A percentile compares a stretch with the other conserved stretches of the same genome.
Conservation (phyloP, 352 stramenopile genomes). For the Phytophthora sp. region DNA sequence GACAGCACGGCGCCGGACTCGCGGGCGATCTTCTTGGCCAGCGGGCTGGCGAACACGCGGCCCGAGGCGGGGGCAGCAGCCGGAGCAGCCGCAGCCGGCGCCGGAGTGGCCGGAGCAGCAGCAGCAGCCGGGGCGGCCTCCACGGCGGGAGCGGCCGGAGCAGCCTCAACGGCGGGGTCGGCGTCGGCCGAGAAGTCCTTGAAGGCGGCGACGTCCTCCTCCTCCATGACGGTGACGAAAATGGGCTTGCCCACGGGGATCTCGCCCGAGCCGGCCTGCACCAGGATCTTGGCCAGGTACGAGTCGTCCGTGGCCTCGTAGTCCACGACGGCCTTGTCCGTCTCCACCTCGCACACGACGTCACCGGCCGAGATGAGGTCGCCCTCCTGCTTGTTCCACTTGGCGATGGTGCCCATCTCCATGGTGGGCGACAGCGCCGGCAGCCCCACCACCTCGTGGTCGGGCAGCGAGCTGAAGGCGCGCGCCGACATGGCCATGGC, state of each 20-base stretch:
- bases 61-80: conserved; percentile 45
- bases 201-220: conserved; percentile 62
- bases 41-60: conserved; percentile 93
- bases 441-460: conserved; percentile 82
- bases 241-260: conserved; percentile 84
- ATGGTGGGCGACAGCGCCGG: conserved; percentile 92
- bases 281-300: conserved; percentile 96
- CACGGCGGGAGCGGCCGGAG: conserved; percentile 25
- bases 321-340: conserved; percentile 98
- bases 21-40: conserved; percentile 92
- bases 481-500: conserved; percentile 32
- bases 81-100: conserved; percentile 16
- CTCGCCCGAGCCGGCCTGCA: conserved; percentile 82
- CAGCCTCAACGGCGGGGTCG: conserved; percentile 30
- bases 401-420: conserved; percentile 94
- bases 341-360: conserved; percentile 96
- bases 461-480: conserved; percentile 60
- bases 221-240: conserved; percentile 68
- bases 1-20: conserved; percentile 75
- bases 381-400: conserved; percentile 94
- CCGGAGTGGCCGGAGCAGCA: conserved; percentile 18
- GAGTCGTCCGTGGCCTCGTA: conserved; percentile 97
- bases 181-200: conserved; percentile 58
- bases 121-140: conserved; percentile 33
- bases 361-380: conserved; percentile 92